Evolutionary conservation across 306 rosid species (phyloP).

Genomic region (Fragaria nilgerrensis): DNA sequence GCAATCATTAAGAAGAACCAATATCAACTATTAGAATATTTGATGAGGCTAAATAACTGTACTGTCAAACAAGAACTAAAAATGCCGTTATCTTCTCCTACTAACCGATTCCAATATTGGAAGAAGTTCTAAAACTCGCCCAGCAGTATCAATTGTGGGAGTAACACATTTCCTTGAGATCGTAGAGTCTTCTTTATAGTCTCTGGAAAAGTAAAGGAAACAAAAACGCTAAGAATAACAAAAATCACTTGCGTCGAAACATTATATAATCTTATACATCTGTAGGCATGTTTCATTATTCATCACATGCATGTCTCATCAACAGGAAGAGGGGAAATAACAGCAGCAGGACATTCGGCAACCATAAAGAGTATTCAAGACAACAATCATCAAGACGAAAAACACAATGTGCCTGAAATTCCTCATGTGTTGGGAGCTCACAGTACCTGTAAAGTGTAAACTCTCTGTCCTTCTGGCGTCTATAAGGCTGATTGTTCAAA

Average conservation of each 20-base stretch:
- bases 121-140: constrained; percentile 85
- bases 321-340: not conserved
- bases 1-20: constrained; percentile 41
- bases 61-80: not conserved
- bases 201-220: constrained; percentile 42
- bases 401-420: no score
- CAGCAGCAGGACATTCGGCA: not conserved
- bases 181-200: constrained; percentile 77
- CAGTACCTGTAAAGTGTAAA: constrained; percentile 92
- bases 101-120: constrained; percentile 83
- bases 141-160: constrained; percentile 89
- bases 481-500: constrained; percentile 89
- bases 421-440: no score
- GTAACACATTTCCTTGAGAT: constrained; percentile 79
- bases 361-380: not conserved
- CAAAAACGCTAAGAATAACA: constrained; percentile 24
- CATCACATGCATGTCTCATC: constrained; percentile 5
- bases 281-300: not conserved
- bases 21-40: constrained; percentile 17
- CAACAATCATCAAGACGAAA: no score
- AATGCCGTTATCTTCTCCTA: constrained; percentile 19
- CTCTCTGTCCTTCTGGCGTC: constrained; percentile 90
- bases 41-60: not conserved
- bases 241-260: constrained; percentile 7
- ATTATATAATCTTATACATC: not conserved